Evolutionary conservation across 2,329 filamentous ascomycete genomes (phyloP), one percentile per base, ranked within the genome.

Genomic region (Aspergillus calidoustus): DNA sequence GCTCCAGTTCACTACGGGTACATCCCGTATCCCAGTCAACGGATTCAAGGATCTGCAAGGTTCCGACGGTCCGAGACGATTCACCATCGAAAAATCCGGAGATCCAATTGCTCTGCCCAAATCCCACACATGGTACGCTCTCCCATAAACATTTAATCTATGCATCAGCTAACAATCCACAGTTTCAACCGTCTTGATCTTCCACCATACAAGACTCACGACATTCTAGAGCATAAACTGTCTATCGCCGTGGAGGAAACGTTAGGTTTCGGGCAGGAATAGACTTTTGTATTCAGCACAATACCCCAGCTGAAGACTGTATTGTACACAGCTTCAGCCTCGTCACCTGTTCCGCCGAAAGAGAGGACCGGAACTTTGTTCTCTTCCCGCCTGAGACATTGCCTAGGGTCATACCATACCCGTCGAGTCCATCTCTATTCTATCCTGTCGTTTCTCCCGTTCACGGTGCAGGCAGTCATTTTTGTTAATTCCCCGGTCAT

Each of bases 1-100:
- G 65, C 81, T 99, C 71, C 95, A 99, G 78, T 99, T 99, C 76
- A 95, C 95, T 0, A 99, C 95, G 8, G 95, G 95, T 77, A 99
- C 95, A 15, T 97, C 93, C 54, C 90, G 95, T 81, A 99, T 99
- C 69, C 95, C 95, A 0, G 95, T 99, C 80, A 99, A 99, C 77
- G 95, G 95, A 7, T 99, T 99, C 86, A 99, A 99, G 82, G 95
- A 99, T 83, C 83, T 99, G 55, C 95, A 99, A 79, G 95, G 95
- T 46, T 97, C 93, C 69, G 95, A 99, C 76, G 95, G 95, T 3
- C 95, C 95, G 9, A 86, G 95, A 79, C 84, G 95, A 65, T 99
- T 99, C 73, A 99, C 95, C 0, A 98, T 99, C 77, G 95, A 99
- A 78, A 98, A 98, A 82, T 92, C 93, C 43, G 95, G 95, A 61